Conservation (phyloP, 2,329 filamentous ascomycete genomes). For the Cordyceps javanica region DNA sequence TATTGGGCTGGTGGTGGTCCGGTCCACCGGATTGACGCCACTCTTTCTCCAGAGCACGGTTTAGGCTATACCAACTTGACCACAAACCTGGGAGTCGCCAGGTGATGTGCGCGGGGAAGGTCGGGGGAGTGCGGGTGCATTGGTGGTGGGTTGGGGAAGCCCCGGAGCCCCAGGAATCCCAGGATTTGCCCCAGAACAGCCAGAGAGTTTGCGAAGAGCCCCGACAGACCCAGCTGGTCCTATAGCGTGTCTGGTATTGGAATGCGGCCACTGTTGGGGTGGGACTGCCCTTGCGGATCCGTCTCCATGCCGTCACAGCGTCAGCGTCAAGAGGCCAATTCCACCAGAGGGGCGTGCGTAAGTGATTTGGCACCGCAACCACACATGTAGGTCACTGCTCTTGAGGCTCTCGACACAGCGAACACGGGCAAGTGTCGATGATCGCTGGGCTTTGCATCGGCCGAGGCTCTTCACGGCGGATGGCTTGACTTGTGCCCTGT, state of each 20-base stretch:
- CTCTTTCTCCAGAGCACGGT: slow-evolving; percentile 2
- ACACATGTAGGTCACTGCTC: not conserved
- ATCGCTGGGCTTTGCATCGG: not conserved
- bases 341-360: not conserved
- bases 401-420: not conserved
- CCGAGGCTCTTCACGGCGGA: not conserved
- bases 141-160: slow-evolving; percentile 8
- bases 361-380: not conserved
- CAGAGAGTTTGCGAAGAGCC: not conserved
- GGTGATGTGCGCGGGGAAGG: slow-evolving; percentile 8
- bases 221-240: not conserved
- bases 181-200: not conserved
- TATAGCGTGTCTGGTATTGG: not conserved
- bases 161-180: slow-evolving; percentile 6
- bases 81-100: not conserved
- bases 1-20: not conserved
- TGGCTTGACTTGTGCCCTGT: not conserved
- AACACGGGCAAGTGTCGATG: not conserved
- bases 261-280: not conserved
- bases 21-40: slow-evolving; percentile 10
- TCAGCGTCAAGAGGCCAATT: no score
- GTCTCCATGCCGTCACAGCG: slow-evolving; percentile 1
- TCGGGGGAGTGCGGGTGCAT: slow-evolving; percentile 7
- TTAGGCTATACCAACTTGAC: not conserved
- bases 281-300: slow-evolving; percentile 7